Evolutionary conservation across 192 early-diverging fungal species (phyloP).

Genomic region (Backusella macrospora): DNA sequence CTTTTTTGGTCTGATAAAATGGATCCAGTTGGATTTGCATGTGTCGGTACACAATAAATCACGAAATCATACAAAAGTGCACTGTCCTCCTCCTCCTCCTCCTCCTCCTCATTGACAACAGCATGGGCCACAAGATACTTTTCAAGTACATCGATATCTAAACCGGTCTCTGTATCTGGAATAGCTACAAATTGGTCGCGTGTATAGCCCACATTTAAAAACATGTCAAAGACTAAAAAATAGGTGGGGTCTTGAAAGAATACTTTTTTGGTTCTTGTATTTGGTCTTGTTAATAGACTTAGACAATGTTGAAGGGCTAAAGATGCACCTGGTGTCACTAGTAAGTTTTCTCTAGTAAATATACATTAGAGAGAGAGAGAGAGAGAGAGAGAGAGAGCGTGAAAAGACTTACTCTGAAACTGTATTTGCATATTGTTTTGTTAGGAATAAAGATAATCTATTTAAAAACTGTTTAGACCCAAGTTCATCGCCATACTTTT

Average conservation of each 20-base stretch:
- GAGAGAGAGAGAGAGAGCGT: background rate
- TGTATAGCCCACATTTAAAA: slow-evolving; percentile 28
- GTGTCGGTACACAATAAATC: slow-evolving; percentile 40
- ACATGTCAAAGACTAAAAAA: slow-evolving; percentile 29
- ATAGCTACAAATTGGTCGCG: slow-evolving; percentile 31
- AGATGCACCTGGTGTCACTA: slow-evolving; percentile 35
- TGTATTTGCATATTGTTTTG: slow-evolving; percentile 19
- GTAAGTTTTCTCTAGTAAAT: slow-evolving; percentile 12
- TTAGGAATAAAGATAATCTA: slow-evolving; percentile 28
- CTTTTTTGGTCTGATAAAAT: slow-evolving; percentile 24
- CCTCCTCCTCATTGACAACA: background rate
- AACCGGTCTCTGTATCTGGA: slow-evolving; percentile 24
- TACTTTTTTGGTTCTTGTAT: slow-evolving; percentile 18
- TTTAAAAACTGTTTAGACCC: slow-evolving; percentile 19
- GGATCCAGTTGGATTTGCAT: slow-evolving; percentile 36
- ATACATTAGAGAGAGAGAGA: background rate
- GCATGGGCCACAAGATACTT: background rate
- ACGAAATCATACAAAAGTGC: slow-evolving; percentile 15
- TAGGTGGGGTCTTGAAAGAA: slow-evolving; percentile 43
- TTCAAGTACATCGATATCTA: slow-evolving; percentile 25
- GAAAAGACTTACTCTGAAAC: background rate
- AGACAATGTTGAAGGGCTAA: slow-evolving; percentile 27
- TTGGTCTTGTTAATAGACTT: slow-evolving; percentile 23
- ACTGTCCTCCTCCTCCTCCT: background rate
- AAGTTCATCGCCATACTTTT: slow-evolving; percentile 32